phyloP scores from a whole-genome alignment of 108 stramenopile genomes.

The Nitzschia sp. region DNA sequence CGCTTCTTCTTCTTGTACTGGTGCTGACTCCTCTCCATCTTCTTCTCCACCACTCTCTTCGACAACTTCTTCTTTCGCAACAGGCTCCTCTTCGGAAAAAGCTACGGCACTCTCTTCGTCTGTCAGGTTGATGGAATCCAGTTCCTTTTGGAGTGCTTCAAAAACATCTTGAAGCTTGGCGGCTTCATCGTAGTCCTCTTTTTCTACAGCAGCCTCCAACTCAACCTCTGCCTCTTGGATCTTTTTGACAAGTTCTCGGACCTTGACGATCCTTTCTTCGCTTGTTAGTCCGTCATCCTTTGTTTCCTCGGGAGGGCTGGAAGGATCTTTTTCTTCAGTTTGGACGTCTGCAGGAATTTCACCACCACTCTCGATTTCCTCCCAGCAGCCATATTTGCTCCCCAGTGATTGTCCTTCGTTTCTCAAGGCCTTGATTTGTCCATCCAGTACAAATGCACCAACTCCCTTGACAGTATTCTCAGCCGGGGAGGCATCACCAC shows the following conservation, averaged over 20 bases:
- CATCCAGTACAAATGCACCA: constrained; percentile 69
- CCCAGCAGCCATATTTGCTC: constrained; percentile 71
- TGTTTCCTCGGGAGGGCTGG: neutral
- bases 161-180: constrained; percentile 50
- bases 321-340: neutral
- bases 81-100: constrained; percentile 28
- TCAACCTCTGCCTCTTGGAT: constrained; percentile 34
- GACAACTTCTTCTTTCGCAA: neutral
- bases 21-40: constrained; percentile 3
- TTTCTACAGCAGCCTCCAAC: constrained; percentile 46
- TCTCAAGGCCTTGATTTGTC: constrained; percentile 63
- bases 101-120: constrained; percentile 53
- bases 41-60: constrained; percentile 11
- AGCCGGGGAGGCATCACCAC: constrained; percentile 37
- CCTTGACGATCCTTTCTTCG: constrained; percentile 31
- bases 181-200: constrained; percentile 56
- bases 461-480: constrained; percentile 60
- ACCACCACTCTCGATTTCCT: constrained; percentile 8
- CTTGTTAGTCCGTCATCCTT: constrained; percentile 24
- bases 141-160: constrained; percentile 31
- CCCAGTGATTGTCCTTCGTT: constrained; percentile 55
- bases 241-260: constrained; percentile 30
- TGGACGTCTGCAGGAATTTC: neutral
- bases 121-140: constrained; percentile 42
- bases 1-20: constrained; percentile 26